Base-by-base conservation (phyloP, 2,329 filamentous ascomycete species). In the Pestalotiopsis sp. region DNA sequence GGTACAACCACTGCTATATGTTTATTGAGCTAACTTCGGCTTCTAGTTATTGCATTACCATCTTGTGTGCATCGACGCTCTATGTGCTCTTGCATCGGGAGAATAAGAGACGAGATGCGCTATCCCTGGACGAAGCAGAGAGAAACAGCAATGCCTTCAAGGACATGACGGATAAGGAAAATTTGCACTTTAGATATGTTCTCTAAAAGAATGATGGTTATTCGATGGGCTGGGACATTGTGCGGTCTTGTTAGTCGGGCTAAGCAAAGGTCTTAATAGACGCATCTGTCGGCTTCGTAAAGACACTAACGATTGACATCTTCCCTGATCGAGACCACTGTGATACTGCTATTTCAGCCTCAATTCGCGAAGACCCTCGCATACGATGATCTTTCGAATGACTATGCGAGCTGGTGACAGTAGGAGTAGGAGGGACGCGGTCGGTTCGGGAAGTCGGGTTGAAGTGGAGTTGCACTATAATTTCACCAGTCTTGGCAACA, bases 111-210 rank as follows among this genome's bases (percentile, higher is more conserved):
- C 83, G 88, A 62, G 83, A 84, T 23, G 70, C 69, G 2, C 72
- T 70, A 0, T 49, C 89, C 6, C 78, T 84, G 0, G 73, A 88
- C 6, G 88, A 92, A 70, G 77, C 80, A 13, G 90, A 93, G 73
- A 83, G 89, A 66, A 90, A 88, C 61, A 88, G 88, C 72, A 75
- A 91, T 65, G 90, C 90, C 0, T 93, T 93, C 69, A 84, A 88
- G 66, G 90, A 92, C 75, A 78, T 92, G 71, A 92, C 91, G 0
- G 91, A 93, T 72, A 89, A 87, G 76, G 83, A 92, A 77, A 92
- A 93, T 72, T 84, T 85, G 1, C 90, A 90, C 74, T 93, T 93
- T 73, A 81, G 85, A 73, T 93, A 92, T 36, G 31, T 36, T 36
- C 31, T 36, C 2, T 36, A 36, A 6, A 36, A 36, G 31, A 36